These are phyloP conservation scores for Mortierella sp. DNA, from an alignment of 371 early-diverging fungal genomes.

Conservation along the genomic window DNA sequence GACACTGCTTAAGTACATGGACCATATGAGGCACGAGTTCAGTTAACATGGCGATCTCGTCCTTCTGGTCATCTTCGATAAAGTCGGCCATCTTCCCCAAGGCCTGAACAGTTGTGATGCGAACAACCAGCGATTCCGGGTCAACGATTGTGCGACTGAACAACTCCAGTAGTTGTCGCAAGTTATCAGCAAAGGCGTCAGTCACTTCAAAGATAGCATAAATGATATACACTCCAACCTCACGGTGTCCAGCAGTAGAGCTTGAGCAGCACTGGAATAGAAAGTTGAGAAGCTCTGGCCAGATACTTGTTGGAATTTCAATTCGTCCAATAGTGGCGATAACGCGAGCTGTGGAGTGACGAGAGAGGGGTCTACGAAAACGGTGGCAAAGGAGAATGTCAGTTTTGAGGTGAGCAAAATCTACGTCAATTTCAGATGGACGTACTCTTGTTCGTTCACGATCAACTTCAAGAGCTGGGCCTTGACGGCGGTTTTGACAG, in stretches of 20 bases:
- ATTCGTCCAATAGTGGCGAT: constrained; percentile 89
- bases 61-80: constrained; percentile 78
- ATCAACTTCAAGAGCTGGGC: constrained; percentile 73
- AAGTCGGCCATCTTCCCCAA: constrained; percentile 89
- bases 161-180: constrained; percentile 76
- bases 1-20: constrained; percentile 79
- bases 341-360: constrained; percentile 86
- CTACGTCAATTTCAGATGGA: not conserved
- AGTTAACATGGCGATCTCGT: constrained; percentile 77
- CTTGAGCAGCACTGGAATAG: constrained; percentile 83
- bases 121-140: constrained; percentile 84
- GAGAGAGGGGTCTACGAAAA: constrained; percentile 71
- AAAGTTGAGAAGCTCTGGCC: constrained; percentile 85
- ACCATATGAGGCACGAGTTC: constrained; percentile 88
- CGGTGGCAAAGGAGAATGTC: not conserved
- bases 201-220: constrained; percentile 87
- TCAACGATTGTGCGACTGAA: constrained; percentile 83
- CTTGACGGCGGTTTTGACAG: constrained; percentile 69
- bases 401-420: not conserved
- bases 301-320: constrained; percentile 81
- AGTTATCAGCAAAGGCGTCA: constrained; percentile 76
- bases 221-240: constrained; percentile 87
- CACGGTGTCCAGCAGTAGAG: constrained; percentile 80
- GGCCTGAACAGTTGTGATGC: constrained; percentile 85
- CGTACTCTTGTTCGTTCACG: constrained; percentile 81